Evolutionary conservation across 805 yeast genomes (phyloP).

Genomic region (Lipomyces kockii): DNA sequence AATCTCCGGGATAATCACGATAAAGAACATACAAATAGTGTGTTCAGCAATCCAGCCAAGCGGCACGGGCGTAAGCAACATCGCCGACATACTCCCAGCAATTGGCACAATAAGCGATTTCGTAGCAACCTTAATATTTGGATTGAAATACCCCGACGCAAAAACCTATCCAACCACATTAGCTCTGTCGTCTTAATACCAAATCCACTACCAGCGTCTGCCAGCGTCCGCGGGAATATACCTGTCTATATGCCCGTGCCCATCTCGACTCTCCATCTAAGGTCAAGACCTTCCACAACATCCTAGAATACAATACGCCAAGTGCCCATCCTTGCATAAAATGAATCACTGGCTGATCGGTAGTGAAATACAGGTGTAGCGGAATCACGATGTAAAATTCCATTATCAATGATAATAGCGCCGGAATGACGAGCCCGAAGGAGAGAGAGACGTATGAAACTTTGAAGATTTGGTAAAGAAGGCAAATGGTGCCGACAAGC

Average conservation of each 20-base stretch:
- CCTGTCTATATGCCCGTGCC: constrained; percentile 26
- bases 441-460: constrained; percentile 10
- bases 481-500: constrained; percentile 1
- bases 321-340: constrained; percentile 32
- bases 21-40: constrained; percentile 9
- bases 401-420: constrained; percentile 25
- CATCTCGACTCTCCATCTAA: constrained; percentile 24
- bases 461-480: not conserved
- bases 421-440: constrained; percentile 29
- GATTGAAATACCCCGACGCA: constrained; percentile 18
- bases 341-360: constrained; percentile 30
- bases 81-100: constrained; percentile 9
- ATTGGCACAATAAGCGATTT: constrained; percentile 18
- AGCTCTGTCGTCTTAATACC: not conserved
- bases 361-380: constrained; percentile 20
- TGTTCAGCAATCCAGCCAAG: constrained; percentile 22
- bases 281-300: constrained; percentile 19
- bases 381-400: constrained; percentile 34
- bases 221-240: not conserved
- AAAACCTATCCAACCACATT: constrained; percentile 9
- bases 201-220: not conserved
- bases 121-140: constrained; percentile 19
- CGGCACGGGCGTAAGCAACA: constrained; percentile 20
- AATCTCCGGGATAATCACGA: not conserved
- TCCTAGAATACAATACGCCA: constrained; percentile 26